phyloP scores from a whole-genome alignment of 2,329 filamentous ascomycete species.

The Ciborinia camelliae region DNA sequence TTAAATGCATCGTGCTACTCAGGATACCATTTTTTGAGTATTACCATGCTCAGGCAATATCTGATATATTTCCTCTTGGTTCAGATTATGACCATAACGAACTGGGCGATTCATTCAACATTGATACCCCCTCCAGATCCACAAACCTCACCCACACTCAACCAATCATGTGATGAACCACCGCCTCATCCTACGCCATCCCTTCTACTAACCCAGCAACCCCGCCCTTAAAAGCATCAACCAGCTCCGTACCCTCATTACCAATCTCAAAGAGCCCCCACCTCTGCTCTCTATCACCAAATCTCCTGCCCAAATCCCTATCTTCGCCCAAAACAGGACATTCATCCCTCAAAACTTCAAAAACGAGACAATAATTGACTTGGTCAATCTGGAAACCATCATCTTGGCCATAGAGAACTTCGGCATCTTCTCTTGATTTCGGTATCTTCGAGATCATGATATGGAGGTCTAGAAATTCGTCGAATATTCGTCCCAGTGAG shows the following conservation, averaged over 20 bases:
- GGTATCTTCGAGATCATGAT: slow-evolving; percentile 49
- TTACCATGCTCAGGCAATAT: not conserved
- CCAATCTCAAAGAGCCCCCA: slow-evolving; percentile 50
- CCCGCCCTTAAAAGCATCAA: slow-evolving; percentile 40
- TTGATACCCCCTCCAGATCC: not conserved
- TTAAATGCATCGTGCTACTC: not conserved
- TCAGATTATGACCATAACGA: not conserved
- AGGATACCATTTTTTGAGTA: not conserved
- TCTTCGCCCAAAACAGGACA: slow-evolving; percentile 21
- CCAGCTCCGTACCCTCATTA: slow-evolving; percentile 40
- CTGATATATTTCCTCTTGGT: not conserved
- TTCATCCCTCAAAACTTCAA: slow-evolving; percentile 37
- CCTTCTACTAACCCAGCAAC: not conserved
- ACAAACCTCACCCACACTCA: not conserved
- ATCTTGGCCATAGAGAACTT: slow-evolving; percentile 33
- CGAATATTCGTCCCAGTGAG: slow-evolving; percentile 50
- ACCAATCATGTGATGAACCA: not conserved
- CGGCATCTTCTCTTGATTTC: slow-evolving; percentile 42
- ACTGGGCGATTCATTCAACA: not conserved
- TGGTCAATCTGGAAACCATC: slow-evolving; percentile 14
- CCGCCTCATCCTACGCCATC: not conserved
- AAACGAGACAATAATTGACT: slow-evolving; percentile 20
- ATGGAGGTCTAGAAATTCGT: slow-evolving; percentile 53
- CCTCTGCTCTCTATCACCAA: slow-evolving; percentile 48
- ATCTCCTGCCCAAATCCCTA: slow-evolving; percentile 22